These are phyloP conservation scores for Talaromyces ruber DNA, from an alignment of 495 filamentous ascomycete genomes.

Conservation along the genomic window DNA sequence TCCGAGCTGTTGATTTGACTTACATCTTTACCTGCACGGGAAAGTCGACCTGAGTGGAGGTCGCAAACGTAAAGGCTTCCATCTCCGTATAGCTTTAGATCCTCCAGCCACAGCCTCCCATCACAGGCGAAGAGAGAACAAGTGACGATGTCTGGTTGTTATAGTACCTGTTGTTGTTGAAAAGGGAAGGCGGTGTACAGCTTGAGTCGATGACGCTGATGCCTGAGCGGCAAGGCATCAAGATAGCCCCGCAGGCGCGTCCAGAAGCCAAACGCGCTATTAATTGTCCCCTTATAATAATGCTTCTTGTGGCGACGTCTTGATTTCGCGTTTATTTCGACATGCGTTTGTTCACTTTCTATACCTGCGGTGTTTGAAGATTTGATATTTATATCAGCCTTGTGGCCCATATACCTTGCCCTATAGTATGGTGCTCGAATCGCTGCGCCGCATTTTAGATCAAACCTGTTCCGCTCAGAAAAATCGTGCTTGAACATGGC, in stretches of 20 bases:
- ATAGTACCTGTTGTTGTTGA: not conserved
- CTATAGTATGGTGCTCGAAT: not conserved
- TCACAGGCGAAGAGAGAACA: not conserved
- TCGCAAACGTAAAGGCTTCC: slow-evolving; percentile 93
- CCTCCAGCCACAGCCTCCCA: not conserved
- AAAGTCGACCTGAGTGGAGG: slow-evolving; percentile 68
- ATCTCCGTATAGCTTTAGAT: slow-evolving; percentile 33
- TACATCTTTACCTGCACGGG: slow-evolving; percentile 81
- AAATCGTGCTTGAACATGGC: not conserved
- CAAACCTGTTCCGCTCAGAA: not conserved
- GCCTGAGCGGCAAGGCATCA: not conserved
- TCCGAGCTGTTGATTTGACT: slow-evolving; percentile 11
- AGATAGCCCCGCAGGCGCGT: not conserved
- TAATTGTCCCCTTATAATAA: not conserved
- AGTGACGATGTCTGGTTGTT: not conserved
- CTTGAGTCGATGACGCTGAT: not conserved
- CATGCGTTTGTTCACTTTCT: not conserved
- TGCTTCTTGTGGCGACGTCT: not conserved
- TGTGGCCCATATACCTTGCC: not conserved
- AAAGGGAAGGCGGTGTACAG: not conserved
- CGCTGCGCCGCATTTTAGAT: not conserved
- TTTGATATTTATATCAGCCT: not conserved
- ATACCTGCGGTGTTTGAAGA: not conserved
- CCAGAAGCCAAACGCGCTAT: not conserved
- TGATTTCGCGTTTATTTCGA: not conserved